Base-by-base conservation (phyloP, 2,329 filamentous ascomycete genomes). In the Xylariaceae sp. region DNA sequence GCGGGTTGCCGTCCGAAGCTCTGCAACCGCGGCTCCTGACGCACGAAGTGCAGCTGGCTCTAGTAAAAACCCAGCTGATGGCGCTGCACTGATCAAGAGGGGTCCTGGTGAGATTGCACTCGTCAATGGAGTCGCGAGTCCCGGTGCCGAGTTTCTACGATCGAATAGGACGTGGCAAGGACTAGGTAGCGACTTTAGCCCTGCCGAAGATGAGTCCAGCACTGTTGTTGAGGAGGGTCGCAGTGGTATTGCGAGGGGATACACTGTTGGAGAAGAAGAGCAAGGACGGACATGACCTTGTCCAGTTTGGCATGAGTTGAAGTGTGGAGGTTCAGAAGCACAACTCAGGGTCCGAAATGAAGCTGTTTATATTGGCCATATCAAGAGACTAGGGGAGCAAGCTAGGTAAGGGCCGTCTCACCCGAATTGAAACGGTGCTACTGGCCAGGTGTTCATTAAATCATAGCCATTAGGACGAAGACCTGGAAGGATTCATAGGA, bases 121-220 rank as follows among this genome's bases (percentile, higher is more conserved):
- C 37, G 82, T 97, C 55, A 92, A 91, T 41, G 89, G 90, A 6
- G 80, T 92, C 0, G 75, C 86, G n/a, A 97, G 92, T 37, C 93
- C 93, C 0, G 93, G 89, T 0, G 93, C 93, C 0, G 88, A 96
- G 64, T 97, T 80, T 56, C 69, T 98, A 52, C 79, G 85, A 23
- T 86, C 85, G 3, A 80, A 91, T 58, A 73, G 93, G 45, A 95
- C 88, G 4, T 98, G 93, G 93, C 86, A 86, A 60, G 93, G 93
- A 0, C 68, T 98, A 20, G 93, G 93, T 0, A 95, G 82, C 50
- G 93, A 98, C 63, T 94, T 90, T 58, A 74, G 76, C 67, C 53
- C 45, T 2, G 80, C 70, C 12, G 75, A 79, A 17, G 54, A 53
- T 8, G 50, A 54, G 42, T 69, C 71, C n/a, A 71, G 86, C 45